A percentile compares a stretch with the other conserved stretches of the same genome.
phyloP scores from a whole-genome alignment of 345 rosid species.

The Aquilaria sinensis region DNA sequence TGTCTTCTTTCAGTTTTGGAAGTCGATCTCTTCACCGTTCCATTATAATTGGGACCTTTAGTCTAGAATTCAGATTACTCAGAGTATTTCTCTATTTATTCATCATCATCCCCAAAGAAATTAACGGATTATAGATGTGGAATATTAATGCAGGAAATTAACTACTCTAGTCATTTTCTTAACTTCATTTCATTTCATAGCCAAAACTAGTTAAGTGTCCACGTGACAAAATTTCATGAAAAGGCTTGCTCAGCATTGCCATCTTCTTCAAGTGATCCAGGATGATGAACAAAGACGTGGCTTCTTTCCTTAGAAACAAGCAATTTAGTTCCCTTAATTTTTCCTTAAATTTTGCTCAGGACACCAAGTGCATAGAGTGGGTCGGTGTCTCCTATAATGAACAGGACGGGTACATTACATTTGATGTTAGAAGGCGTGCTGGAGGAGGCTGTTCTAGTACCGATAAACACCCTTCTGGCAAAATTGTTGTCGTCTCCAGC shows the following conservation, averaged over 20 bases:
- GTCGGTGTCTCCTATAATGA: constrained; percentile 69
- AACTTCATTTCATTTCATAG: too few relatives aligned
- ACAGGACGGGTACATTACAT: constrained; percentile 63
- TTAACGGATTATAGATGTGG: too few relatives aligned
- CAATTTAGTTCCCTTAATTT: constrained; percentile 38
- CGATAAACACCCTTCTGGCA: constrained; percentile 38
- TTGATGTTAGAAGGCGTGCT: constrained; percentile 16
- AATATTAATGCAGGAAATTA: too few relatives aligned
- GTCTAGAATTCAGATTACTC: too few relatives aligned
- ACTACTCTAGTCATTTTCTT: too few relatives aligned
- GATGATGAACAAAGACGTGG: constrained; percentile 73
- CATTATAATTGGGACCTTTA: too few relatives aligned
- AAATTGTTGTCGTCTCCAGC: constrained; percentile 13
- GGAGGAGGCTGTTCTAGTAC: constrained; percentile 22
- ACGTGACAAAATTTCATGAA: too few relatives aligned
- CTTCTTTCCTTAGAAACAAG: constrained; percentile 65
- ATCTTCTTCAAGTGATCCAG: constrained; percentile 70
- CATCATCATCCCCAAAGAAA: too few relatives aligned
- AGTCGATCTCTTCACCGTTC: too few relatives aligned
- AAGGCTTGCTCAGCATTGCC: constrained; percentile 73
- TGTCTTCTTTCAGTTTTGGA: too few relatives aligned
- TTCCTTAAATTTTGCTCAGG: constrained; percentile 37
- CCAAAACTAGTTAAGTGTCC: too few relatives aligned
- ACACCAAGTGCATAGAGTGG: constrained; percentile 48
- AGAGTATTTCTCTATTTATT: too few relatives aligned